phyloP scores from a whole-genome alignment of 441 rosid species.

The Bocquillonia castaneifolia region DNA sequence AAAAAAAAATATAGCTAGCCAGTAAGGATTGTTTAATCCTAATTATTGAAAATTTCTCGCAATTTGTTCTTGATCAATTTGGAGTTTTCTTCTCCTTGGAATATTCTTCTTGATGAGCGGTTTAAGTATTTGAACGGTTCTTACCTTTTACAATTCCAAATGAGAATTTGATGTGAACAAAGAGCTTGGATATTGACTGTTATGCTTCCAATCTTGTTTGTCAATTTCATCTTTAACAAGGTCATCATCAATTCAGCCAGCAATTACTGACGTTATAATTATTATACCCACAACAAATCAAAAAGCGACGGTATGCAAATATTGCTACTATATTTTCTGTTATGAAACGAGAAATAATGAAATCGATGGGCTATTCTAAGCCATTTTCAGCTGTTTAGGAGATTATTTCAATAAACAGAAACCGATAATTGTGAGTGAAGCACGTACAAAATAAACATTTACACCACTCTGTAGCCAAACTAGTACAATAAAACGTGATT shows the following conservation, averaged over 20 bases:
- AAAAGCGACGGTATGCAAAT: neutral
- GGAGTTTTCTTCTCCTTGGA: neutral
- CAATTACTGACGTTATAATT: neutral
- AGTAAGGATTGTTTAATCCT: neutral
- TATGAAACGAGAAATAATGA: neutral
- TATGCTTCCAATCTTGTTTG: neutral
- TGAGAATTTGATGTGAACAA: neutral
- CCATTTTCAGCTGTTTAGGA: neutral
- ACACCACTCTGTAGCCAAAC: neutral
- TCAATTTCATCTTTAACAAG: neutral
- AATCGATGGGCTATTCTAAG: neutral
- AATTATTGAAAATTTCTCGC: neutral
- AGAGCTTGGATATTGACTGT: neutral
- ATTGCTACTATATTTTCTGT: neutral
- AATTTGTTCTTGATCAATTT: neutral
- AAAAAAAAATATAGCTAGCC: neutral
- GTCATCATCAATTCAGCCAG: neutral
- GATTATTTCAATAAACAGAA: neutral
- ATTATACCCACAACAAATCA: neutral
- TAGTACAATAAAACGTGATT: neutral
- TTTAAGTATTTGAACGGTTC: constrained; percentile 6
- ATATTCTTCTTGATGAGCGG: constrained; percentile 9
- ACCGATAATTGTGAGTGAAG: neutral
- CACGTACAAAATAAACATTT: neutral
- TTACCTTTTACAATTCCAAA: neutral